phyloP scores from a whole-genome alignment of 2,329 filamentous ascomycete species.

The Xylogone sp. region DNA sequence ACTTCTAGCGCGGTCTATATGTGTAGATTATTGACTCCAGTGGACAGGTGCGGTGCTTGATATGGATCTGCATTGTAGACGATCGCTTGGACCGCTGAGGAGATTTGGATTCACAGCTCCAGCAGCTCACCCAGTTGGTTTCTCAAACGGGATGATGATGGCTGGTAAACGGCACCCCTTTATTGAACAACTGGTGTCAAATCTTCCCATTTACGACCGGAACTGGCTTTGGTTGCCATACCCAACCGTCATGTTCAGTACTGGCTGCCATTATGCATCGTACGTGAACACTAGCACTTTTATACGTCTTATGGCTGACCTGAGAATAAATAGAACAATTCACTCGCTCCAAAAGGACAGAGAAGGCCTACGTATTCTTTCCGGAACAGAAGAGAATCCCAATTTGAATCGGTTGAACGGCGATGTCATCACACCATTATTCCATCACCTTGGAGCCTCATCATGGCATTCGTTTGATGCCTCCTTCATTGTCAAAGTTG shows the following conservation, averaged over 20 bases:
- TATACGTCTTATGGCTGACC: neutral
- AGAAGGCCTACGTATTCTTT: slow-evolving; percentile 31
- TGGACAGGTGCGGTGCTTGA: slow-evolving; percentile 24
- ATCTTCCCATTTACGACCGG: slow-evolving; percentile 31
- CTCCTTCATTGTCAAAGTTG: slow-evolving; percentile 19
- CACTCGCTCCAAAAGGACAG: slow-evolving; percentile 32
- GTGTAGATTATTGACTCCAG: neutral
- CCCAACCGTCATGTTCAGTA: slow-evolving; percentile 39
- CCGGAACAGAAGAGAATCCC: slow-evolving; percentile 24
- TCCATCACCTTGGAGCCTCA: slow-evolving; percentile 37
- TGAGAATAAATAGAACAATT: slow-evolving; percentile 26
- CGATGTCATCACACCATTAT: slow-evolving; percentile 34
- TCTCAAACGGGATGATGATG: slow-evolving; percentile 40
- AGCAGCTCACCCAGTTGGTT: slow-evolving; percentile 35
- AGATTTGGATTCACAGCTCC: slow-evolving; percentile 38
- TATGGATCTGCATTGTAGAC: slow-evolving; percentile 35
- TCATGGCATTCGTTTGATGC: slow-evolving; percentile 39
- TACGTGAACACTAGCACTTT: slow-evolving; percentile 9
- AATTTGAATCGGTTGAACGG: slow-evolving; percentile 36
- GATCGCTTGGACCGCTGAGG: slow-evolving; percentile 34
- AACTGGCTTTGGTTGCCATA: slow-evolving; percentile 37
- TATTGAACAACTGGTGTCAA: slow-evolving; percentile 29
- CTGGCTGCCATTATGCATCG: slow-evolving; percentile 39
- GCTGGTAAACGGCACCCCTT: slow-evolving; percentile 31
- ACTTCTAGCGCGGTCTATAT: neutral